Evolutionary conservation across 768 basidiomycete genomes (phyloP), one percentile per base, ranked within the genome.

Genomic region (Solioccasus polychromus): DNA sequence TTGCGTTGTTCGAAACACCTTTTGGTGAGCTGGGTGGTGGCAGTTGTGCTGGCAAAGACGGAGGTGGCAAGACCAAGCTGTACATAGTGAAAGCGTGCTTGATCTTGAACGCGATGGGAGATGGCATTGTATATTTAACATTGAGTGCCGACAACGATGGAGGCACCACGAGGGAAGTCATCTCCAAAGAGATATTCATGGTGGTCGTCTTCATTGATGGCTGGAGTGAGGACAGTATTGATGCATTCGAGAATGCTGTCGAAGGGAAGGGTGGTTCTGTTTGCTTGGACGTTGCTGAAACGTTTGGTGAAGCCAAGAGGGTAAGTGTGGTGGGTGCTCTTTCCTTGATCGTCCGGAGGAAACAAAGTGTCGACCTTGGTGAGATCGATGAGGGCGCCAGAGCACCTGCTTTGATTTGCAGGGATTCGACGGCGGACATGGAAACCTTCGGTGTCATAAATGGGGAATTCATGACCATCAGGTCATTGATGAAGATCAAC

Each of bases 371-470:
- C 18, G 0, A 34, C 11, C 2, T 42, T 24, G 0, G 6, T 38
- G 1, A 54, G 46, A 12, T 54, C 26, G 1, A 15, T n/a, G 2
- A 51, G 40, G 1, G 46, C 50, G 4, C 52, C 52, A 9, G 42
- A 37, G 0, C 32, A 3, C 0, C 0, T 1, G 4, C 10, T 0
- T 0, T 8, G 5, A 15, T 31, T 15, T 5, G 15, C 30, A 12
- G 47, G 44, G 0, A 39, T 1, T 1, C 45, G 12, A 3, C 30
- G 11, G 4, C 15, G 15, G 5, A 50, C 22, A 1, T 41, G 26
- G 6, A 36, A 51, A 1, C 52, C 48, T 1, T 48, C 10, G 1
- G 1, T 2, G n/a, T 38, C 29, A 19, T 37, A 48, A 3, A 42
- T 30, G 6, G 41, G 40, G 17, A 42, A 2, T 14, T 48, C 23